Percentiles rank a stretch among this genome's conserved stretches.
phyloP scores from a whole-genome alignment of 1,139 yeast species.

The Nakaseomyces nivariensis region DNA sequence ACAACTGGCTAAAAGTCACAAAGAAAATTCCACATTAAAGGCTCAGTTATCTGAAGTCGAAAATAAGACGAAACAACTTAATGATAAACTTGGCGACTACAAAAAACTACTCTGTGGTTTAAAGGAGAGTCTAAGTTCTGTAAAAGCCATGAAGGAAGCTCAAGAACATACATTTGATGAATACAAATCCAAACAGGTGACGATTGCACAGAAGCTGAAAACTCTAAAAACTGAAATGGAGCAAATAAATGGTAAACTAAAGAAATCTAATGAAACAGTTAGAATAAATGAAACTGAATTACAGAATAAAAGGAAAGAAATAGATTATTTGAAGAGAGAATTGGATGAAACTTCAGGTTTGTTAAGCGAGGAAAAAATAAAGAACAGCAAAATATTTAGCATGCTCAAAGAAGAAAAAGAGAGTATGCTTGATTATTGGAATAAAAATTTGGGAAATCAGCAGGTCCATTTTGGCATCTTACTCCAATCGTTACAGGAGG shows the following conservation, averaged over 20 bases:
- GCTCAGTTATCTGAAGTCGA: conserved; percentile 13
- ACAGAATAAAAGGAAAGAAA: conserved; percentile 19
- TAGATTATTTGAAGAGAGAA: conserved; percentile 25
- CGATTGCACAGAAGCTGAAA: conserved; percentile 13
- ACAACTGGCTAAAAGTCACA: conserved; percentile 19
- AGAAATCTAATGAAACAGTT: conserved; percentile 11
- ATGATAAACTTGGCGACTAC: conserved; percentile 14
- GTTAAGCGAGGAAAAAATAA: conserved; percentile 26
- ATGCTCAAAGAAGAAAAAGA: conserved; percentile 12
- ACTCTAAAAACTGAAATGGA: conserved; percentile 12
- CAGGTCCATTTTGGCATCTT: neutral
- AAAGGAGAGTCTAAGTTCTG: conserved; percentile 12
- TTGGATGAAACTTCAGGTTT: conserved; percentile 27
- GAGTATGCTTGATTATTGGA: neutral
- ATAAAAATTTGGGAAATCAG: neutral
- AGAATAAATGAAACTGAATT: conserved; percentile 16
- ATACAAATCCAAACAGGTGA: conserved; percentile 13
- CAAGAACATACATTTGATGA: conserved; percentile 15
- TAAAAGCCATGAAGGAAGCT: conserved; percentile 14
- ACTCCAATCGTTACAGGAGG: neutral
- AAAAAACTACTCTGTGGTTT: conserved; percentile 12
- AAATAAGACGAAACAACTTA: conserved; percentile 12
- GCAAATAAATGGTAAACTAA: conserved; percentile 10
- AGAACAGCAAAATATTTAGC: conserved; percentile 17
- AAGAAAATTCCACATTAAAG: conserved; percentile 20